A percentile compares a stretch with the other conserved stretches of the same genome.
Conservation (phyloP, 2,329 filamentous ascomycete genomes). For the Byssothecium circinans region DNA sequence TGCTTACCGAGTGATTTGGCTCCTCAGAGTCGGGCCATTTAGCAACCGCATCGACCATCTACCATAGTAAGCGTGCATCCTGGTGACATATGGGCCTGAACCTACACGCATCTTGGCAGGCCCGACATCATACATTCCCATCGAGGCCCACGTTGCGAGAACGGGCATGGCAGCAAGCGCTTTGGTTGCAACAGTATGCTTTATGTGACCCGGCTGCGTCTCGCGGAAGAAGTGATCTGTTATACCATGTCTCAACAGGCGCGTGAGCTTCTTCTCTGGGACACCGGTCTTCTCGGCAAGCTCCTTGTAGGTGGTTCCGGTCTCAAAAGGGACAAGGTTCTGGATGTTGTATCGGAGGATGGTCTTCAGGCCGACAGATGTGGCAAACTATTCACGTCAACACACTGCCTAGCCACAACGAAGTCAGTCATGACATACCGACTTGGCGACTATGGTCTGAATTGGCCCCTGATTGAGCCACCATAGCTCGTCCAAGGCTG, state of each 20-base stretch:
- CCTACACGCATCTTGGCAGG: slow-evolving; percentile 11
- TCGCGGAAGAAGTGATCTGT: slow-evolving; percentile 15
- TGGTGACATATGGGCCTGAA: slow-evolving; percentile 7
- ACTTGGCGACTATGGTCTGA: slow-evolving; percentile 14
- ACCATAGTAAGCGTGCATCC: slow-evolving; percentile 9
- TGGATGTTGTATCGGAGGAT: slow-evolving; percentile 13
- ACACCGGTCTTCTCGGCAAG: slow-evolving; percentile 11
- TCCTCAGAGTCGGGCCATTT: slow-evolving; percentile 16
- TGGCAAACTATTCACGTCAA: slow-evolving; percentile 13
- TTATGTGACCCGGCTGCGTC: slow-evolving; percentile 11
- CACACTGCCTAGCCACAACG: slow-evolving; percentile 7
- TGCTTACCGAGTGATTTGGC: slow-evolving; percentile 13
- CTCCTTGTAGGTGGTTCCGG: slow-evolving; percentile 11
- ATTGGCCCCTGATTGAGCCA: slow-evolving; percentile 12
- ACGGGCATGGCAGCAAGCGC: slow-evolving; percentile 9
- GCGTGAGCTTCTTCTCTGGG: slow-evolving; percentile 7
- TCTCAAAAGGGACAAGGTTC: slow-evolving; percentile 12
- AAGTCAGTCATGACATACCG: slow-evolving; percentile 10
- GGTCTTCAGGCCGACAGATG: slow-evolving; percentile 14
- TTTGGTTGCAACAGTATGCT: slow-evolving; percentile 13
- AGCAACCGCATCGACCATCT: slow-evolving; percentile 13
- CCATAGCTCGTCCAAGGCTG: slow-evolving; percentile 14
- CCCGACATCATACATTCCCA: slow-evolving; percentile 11
- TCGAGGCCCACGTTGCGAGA: slow-evolving; percentile 7
- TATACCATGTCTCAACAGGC: slow-evolving; percentile 13